Percentiles rank a stretch among this genome's conserved stretches.
phyloP scores from a whole-genome alignment of 306 rosid genomes.

The Citrullus mucosospermus region DNA sequence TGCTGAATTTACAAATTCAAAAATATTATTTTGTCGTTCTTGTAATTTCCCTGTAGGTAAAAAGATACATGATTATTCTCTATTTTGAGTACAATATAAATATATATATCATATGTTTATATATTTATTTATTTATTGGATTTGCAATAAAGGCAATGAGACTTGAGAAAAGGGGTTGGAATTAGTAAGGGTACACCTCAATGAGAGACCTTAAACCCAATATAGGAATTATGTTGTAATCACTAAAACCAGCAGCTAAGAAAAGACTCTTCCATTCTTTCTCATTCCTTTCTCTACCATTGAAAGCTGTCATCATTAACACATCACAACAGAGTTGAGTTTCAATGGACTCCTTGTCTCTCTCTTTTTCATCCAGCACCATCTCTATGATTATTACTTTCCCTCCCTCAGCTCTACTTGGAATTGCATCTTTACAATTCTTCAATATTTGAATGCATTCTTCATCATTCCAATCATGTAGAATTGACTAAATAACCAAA shows the following conservation, averaged over 20 bases:
- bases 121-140: too few species aligned
- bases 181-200: constrained; percentile 27
- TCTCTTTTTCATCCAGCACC: constrained; percentile 16
- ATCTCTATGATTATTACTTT: constrained; percentile 20
- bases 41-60: too few species aligned
- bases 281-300: constrained; percentile 35
- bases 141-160: not conserved
- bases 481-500: constrained; percentile 7
- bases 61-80: too few species aligned
- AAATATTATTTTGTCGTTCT: too few species aligned
- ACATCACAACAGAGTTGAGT: constrained; percentile 27
- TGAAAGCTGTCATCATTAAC: constrained; percentile 22
- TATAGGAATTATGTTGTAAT: constrained; percentile 21
- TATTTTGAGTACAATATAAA: too few species aligned
- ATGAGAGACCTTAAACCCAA: constrained; percentile 38
- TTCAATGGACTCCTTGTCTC: constrained; percentile 7
- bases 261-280: constrained; percentile 44
- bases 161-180: not conserved
- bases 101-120: too few species aligned
- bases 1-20: too few species aligned
- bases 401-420: constrained; percentile 15
- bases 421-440: constrained; percentile 18
- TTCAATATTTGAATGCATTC: constrained; percentile 13
- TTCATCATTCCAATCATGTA: constrained; percentile 28
- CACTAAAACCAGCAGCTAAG: constrained; percentile 32